Evolutionary conservation across 495 filamentous ascomycete genomes (phyloP).

Genomic region (Thozetella sp.): DNA sequence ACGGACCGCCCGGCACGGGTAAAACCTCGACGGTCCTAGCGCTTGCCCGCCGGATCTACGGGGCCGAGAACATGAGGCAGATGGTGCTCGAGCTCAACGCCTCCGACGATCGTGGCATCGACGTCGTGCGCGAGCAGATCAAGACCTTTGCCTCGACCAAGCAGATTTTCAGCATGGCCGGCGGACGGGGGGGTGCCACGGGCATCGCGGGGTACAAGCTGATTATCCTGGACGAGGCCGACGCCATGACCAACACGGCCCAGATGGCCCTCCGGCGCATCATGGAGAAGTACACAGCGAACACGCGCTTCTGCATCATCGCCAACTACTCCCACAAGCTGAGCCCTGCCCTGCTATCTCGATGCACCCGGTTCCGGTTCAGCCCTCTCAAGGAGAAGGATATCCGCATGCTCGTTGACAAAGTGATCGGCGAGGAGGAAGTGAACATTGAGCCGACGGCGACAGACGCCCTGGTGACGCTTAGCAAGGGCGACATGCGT

Average conservation of each 20-base stretch:
- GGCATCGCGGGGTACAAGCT: slow-evolving; percentile 82
- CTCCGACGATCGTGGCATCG: slow-evolving; percentile 95
- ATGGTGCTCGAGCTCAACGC: slow-evolving; percentile 99
- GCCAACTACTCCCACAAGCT: slow-evolving; percentile 99
- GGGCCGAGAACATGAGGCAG: slow-evolving; percentile 87
- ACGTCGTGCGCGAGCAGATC: slow-evolving; percentile 98
- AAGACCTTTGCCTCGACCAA: slow-evolving; percentile 91
- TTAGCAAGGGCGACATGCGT: slow-evolving; percentile 96
- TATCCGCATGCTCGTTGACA: slow-evolving; percentile 81
- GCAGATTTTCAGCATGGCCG: slow-evolving; percentile 56
- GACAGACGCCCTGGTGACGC: slow-evolving; percentile 73
- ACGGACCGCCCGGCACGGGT: slow-evolving; percentile 94
- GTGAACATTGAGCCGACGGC: slow-evolving; percentile 83
- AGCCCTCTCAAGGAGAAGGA: slow-evolving; percentile 87
- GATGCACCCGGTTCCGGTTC: slow-evolving; percentile 95
- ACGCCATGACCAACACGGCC: slow-evolving; percentile 95
- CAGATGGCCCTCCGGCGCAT: slow-evolving; percentile 97
- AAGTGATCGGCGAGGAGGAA: slow-evolving; percentile 85
- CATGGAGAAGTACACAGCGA: slow-evolving; percentile 99
- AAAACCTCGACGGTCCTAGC: slow-evolving; percentile 96
- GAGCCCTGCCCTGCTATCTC: slow-evolving; percentile 87
- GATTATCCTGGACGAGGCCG: slow-evolving; percentile 96
- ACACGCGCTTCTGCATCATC: slow-evolving; percentile 97
- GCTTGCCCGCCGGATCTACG: slow-evolving; percentile 91
- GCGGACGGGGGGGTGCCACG: slow-evolving; percentile 30